A percentile compares a stretch with the other conserved stretches of the same genome.
Evolutionary conservation across 495 filamentous ascomycete species (phyloP).

Genomic region (Cladorrhinum samala): DNA sequence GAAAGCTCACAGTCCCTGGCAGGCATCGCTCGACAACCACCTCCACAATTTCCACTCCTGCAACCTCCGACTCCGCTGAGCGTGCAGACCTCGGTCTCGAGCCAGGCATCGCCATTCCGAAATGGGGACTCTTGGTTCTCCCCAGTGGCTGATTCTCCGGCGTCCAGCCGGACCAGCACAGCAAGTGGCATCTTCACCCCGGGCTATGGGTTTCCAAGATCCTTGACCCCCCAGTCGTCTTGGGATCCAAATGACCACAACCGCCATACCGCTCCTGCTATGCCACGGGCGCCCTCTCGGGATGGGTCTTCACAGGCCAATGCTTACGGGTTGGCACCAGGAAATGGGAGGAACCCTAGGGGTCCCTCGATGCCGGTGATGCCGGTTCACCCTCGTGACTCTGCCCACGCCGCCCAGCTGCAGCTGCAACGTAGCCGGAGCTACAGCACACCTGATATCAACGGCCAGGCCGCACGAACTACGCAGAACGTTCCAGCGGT

Average conservation of each 20-base stretch:
- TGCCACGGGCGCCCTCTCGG: conserved; percentile 69
- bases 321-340: conserved; percentile 43
- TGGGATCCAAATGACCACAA: conserved; percentile 63
- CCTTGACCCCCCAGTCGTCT: conserved; percentile 54
- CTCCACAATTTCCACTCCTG: conserved; percentile 63
- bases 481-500: conserved; percentile 43
- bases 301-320: conserved; percentile 61
- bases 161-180: conserved; percentile 71
- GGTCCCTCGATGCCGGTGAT: conserved; percentile 80
- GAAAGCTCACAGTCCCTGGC: conserved; percentile 55
- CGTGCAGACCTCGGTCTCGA: conserved; percentile 61
- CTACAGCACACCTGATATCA: conserved; percentile 59
- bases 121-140: conserved; percentile 82
- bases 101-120: conserved; percentile 39
- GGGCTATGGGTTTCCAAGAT: conserved; percentile 71
- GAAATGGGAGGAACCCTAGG: conserved; percentile 60
- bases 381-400: conserved; percentile 36
- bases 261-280: conserved; percentile 81
- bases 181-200: conserved; percentile 52
- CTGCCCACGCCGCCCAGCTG: conserved; percentile 45
- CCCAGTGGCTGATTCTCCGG: conserved; percentile 74
- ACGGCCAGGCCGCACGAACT: conserved; percentile 36
- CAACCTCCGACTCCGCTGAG: conserved; percentile 53
- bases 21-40: conserved; percentile 46
- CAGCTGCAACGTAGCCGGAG: conserved; percentile 55